These are phyloP conservation scores for Gossypium ekmanianum DNA, from an alignment of 345 rosid genomes.

Conservation along the genomic window DNA sequence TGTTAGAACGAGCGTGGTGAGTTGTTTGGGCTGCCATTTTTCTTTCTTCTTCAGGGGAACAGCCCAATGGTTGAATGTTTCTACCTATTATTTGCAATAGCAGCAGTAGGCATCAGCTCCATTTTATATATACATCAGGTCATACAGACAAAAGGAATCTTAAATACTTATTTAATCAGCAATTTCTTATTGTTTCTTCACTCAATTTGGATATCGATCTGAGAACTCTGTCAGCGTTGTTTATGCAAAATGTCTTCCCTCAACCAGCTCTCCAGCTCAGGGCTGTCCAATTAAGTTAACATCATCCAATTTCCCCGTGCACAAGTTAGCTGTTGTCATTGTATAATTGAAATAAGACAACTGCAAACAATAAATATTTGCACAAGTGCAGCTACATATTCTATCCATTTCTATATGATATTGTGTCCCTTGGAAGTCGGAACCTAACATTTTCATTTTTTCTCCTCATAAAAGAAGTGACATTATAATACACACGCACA, in stretches of 20 bases:
- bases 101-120: not conserved
- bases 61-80: not conserved
- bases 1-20: not conserved
- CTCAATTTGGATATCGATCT: conserved; percentile 9
- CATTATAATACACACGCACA: too few species aligned
- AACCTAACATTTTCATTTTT: too few species aligned
- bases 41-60: not conserved
- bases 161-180: not conserved
- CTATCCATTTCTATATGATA: too few species aligned
- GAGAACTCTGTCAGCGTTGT: not conserved
- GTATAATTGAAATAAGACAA: too few species aligned
- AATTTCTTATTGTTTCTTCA: not conserved
- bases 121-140: not conserved
- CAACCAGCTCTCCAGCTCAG: conserved; percentile 15
- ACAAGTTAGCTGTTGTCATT: too few species aligned
- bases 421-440: too few species aligned
- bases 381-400: too few species aligned
- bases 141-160: conserved; percentile 23
- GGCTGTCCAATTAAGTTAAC: too few species aligned
- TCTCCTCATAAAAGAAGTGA: too few species aligned
- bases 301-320: too few species aligned
- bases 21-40: too few species aligned
- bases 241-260: conserved; percentile 19
- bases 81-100: not conserved
- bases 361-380: too few species aligned